Evolutionary conservation across 139 green algal genomes (phyloP), one percentile per base, ranked within the genome.

Genomic region (Haematococcus sp.): DNA sequence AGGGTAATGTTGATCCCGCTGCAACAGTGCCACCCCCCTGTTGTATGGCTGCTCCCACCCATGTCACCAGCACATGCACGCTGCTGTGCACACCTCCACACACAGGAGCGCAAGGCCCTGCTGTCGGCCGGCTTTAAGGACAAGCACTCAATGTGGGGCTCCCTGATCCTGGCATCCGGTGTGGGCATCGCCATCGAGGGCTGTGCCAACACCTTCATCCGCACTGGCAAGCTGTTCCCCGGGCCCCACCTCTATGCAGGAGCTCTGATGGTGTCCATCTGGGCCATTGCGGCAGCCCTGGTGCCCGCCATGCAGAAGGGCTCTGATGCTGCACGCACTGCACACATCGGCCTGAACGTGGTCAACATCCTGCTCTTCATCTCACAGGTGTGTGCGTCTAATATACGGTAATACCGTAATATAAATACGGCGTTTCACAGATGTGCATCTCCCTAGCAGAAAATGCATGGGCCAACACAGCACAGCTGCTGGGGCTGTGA

Each of bases 221-320:
- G 96, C 56, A 95, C 92, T 30, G 61, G 91, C 64, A 97, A 97
- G 86, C 90, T 99, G 33, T 99, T 99, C 88, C 96, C 96, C 2
- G 96, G 96, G 4, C 96, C 96, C 32, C 96, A 99, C 82, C 91
- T 99, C 70, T 40, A 34, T 58, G 61, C 73, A 33, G 95, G 95
- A 27, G 91, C 93, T 30, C 73, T 40, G 71, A 98, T 99, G 68
- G 88, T 92, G 1, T 86, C 84, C 2, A 79, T 98, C 52, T 99
- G 96, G 96, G 94, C 94, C 2, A 56, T 90, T 7, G 96, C 96
- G 22, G 93, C 96, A 0, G 76, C 91, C 0, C 86, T 99, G 59
- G 89, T 96, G 54, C 95, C 95, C 2, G 77, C 85, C 5, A 99
- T 99, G 96, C 88, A 97, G 76, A 98, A 97, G 84, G 96, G 96